These are phyloP conservation scores for Actinomucor elegans DNA, from an alignment of 371 early-diverging fungal species.

Conservation along the genomic window DNA sequence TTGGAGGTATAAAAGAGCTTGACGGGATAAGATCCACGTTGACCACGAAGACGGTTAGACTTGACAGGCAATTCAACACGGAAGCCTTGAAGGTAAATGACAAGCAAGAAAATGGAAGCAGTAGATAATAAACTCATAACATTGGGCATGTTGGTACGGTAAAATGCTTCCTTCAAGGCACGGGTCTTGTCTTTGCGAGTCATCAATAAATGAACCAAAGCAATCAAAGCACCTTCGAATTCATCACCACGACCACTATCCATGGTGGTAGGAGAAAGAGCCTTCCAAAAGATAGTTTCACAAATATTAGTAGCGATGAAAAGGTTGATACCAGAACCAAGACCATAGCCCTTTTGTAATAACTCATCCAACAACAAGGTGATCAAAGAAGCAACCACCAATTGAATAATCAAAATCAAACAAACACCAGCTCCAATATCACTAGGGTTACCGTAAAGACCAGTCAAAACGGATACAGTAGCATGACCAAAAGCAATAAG, in stretches of 20 bases:
- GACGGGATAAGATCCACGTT: constrained; percentile 98
- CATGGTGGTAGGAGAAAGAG: constrained; percentile 97
- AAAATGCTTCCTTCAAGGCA: constrained; percentile 98
- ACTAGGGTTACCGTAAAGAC: constrained; percentile 97
- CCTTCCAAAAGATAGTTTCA: constrained; percentile 99
- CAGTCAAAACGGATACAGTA: constrained; percentile 97
- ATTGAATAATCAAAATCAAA: constrained; percentile 94
- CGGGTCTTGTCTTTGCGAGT: constrained; percentile 98
- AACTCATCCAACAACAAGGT: constrained; percentile 99
- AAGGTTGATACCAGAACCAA: constrained; percentile 99
- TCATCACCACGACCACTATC: constrained; percentile 99
- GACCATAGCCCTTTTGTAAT: constrained; percentile 99
- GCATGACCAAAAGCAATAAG: constrained; percentile 98
- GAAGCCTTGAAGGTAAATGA: constrained; percentile 99
- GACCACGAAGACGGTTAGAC: constrained; percentile 95
- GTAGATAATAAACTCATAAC: constrained; percentile 96
- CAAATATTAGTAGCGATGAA: constrained; percentile 99
- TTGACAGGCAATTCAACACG: constrained; percentile 99
- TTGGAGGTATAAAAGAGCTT: constrained; percentile 99
- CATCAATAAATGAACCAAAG: constrained; percentile 95
- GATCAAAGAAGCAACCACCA: constrained; percentile 98
- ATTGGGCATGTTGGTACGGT: constrained; percentile 97
- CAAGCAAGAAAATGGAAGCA: constrained; percentile 90
- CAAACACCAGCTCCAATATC: constrained; percentile 97
- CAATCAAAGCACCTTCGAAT: constrained; percentile 99